Evolutionary conservation across 1,284 basidiomycete species (phyloP).

Genomic region (Chalciporus sp.): DNA sequence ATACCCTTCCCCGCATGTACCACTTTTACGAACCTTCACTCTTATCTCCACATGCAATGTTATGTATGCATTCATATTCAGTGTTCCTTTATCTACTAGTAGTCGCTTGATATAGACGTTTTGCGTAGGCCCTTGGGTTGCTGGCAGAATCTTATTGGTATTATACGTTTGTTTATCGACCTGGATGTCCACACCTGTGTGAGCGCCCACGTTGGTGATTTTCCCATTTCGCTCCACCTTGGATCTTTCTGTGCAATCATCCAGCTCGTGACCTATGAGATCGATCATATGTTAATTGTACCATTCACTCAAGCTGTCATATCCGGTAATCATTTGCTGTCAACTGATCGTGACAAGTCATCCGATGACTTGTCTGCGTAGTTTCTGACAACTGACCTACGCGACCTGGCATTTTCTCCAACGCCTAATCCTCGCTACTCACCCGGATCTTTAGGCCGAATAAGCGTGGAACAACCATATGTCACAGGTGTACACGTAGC

Average conservation of each 20-base stretch:
- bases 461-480: neutral
- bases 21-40: conserved; percentile 11
- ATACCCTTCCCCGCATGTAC: conserved; percentile 29
- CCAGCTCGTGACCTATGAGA: neutral
- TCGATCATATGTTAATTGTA: neutral
- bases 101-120: conserved; percentile 24
- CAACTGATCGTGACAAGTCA: too few species aligned
- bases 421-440: neutral
- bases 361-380: too few species aligned
- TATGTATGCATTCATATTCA: conserved; percentile 12
- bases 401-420: neutral
- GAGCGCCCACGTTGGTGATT: neutral
- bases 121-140: conserved; percentile 8
- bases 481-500: neutral
- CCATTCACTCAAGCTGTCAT: too few species aligned
- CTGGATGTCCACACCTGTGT: conserved; percentile 2
- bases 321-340: neutral
- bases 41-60: conserved; percentile 11
- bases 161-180: neutral
- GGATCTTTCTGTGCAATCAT: neutral
- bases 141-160: neutral
- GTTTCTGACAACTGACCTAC: too few species aligned
- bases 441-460: too few species aligned
- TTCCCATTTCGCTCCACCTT: neutral
- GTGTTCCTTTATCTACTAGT: conserved; percentile 22